Conservation (phyloP, 331 rosid species). For the Acacia concinna region DNA sequence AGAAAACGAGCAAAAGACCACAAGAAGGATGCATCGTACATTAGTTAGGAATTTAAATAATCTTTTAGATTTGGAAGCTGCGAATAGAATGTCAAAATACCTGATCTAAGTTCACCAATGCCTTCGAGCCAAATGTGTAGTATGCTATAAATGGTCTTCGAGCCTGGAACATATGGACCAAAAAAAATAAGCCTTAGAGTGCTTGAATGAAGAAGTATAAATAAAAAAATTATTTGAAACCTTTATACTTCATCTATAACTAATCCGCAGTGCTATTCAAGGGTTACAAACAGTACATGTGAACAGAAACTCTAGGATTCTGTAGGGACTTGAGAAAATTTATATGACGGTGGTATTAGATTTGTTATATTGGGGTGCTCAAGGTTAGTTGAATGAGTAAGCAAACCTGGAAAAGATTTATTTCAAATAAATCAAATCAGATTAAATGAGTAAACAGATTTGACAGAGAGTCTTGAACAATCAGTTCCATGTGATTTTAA, state of each 20-base stretch:
- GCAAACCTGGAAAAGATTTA: neutral
- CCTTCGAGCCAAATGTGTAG: conserved; percentile 57
- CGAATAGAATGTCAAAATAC: conserved; percentile 40
- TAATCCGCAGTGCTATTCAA: neutral
- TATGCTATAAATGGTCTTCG: conserved; percentile 74
- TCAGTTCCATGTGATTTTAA: neutral
- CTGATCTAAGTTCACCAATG: conserved; percentile 64
- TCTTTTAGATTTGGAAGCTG: neutral
- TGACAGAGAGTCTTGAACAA: neutral
- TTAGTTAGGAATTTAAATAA: conserved; percentile 4
- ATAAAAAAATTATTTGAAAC: neutral
- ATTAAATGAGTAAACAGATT: neutral
- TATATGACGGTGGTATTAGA: neutral
- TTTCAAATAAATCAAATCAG: neutral
- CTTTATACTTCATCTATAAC: neutral
- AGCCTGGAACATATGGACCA: conserved; percentile 57
- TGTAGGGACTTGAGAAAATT: neutral
- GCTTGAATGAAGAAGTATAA: conserved; percentile 9
- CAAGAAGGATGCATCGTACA: neutral
- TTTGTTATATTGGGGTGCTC: neutral
- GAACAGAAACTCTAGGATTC: neutral
- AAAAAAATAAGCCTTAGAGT: neutral
- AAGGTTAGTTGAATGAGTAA: neutral
- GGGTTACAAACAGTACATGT: neutral
- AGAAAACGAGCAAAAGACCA: conserved; percentile 11